Evolutionary conservation across 208 protist genomes (phyloP).

Genomic region (Leishmania amazonensis): DNA sequence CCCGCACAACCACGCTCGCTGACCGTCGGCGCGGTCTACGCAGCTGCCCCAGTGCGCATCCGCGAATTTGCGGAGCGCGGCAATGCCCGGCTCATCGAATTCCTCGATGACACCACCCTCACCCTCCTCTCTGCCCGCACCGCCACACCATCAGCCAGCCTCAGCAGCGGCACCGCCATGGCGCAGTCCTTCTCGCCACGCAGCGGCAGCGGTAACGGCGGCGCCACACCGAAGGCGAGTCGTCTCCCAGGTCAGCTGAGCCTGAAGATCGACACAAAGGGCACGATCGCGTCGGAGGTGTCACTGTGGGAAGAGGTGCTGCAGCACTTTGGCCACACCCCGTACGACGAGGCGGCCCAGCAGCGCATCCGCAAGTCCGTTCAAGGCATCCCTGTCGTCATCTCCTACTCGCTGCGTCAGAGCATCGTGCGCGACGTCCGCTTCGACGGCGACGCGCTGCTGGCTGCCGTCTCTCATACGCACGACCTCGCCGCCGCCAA

Average conservation of each 20-base stretch:
- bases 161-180: background rate
- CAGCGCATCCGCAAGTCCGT: slow-evolving; percentile 68
- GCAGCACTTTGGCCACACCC: slow-evolving; percentile 81
- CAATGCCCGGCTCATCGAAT: slow-evolving; percentile 70
- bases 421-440: slow-evolving; percentile 60
- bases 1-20: slow-evolving; percentile 29
- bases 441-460: slow-evolving; percentile 42
- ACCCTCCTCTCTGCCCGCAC: slow-evolving; percentile 3
- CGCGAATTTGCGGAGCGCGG: slow-evolving; percentile 59
- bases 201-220: background rate
- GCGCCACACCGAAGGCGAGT: background rate
- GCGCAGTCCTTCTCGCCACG: too few species aligned
- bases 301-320: slow-evolving; percentile 87
- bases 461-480: background rate
- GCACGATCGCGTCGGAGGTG: slow-evolving; percentile 80
- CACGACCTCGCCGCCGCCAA: slow-evolving; percentile 1
- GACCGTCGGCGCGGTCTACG: slow-evolving; percentile 50
- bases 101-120: slow-evolving; percentile 25
- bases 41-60: slow-evolving; percentile 52
- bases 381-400: slow-evolving; percentile 70
- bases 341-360: slow-evolving; percentile 68
- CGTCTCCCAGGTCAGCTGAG: slow-evolving; percentile 42
- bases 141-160: background rate
- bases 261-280: slow-evolving; percentile 87
- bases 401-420: slow-evolving; percentile 74